phyloP scores from a whole-genome alignment of 2,329 filamentous ascomycete species.

The Fusarium pseudocircinatum region DNA sequence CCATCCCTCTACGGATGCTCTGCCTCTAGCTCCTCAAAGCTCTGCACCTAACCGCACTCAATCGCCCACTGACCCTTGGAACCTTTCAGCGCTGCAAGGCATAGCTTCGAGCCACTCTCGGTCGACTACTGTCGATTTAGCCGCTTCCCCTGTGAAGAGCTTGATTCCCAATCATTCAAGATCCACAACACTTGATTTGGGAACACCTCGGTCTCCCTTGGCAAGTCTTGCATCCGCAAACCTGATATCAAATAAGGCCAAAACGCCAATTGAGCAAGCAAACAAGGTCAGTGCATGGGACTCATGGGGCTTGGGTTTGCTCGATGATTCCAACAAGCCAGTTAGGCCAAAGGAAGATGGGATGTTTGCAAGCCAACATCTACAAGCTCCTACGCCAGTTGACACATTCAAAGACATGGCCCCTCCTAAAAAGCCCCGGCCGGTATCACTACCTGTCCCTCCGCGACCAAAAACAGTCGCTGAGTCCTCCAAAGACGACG shows the following conservation, averaged over 20 bases:
- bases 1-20: slow-evolving; percentile 20
- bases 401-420: background rate
- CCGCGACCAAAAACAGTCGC: slow-evolving; percentile 4
- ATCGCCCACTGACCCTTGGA: background rate
- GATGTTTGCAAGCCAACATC: background rate
- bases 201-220: slow-evolving; percentile 16
- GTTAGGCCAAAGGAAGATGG: slow-evolving; percentile 9
- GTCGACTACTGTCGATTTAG: slow-evolving; percentile 29
- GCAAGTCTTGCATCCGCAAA: slow-evolving; percentile 19
- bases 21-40: background rate
- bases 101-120: slow-evolving; percentile 23
- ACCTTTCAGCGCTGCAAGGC: background rate
- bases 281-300: slow-evolving; percentile 30
- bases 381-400: slow-evolving; percentile 2
- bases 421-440: background rate
- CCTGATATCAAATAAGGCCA: slow-evolving; percentile 11
- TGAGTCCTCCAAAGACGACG: slow-evolving; percentile 43
- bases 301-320: slow-evolving; percentile 33
- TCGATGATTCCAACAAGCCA: slow-evolving; percentile 20
- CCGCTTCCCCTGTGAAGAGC: slow-evolving; percentile 10
- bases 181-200: slow-evolving; percentile 30
- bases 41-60: slow-evolving; percentile 1
- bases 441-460: slow-evolving; percentile 3
- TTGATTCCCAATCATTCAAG: slow-evolving; percentile 19
- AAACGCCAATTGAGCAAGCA: slow-evolving; percentile 6